Percentiles rank a stretch among this genome's conserved stretches.
These are phyloP conservation scores for Penicillium alfredii DNA, from an alignment of 495 filamentous ascomycete genomes.

Conservation along the genomic window DNA sequence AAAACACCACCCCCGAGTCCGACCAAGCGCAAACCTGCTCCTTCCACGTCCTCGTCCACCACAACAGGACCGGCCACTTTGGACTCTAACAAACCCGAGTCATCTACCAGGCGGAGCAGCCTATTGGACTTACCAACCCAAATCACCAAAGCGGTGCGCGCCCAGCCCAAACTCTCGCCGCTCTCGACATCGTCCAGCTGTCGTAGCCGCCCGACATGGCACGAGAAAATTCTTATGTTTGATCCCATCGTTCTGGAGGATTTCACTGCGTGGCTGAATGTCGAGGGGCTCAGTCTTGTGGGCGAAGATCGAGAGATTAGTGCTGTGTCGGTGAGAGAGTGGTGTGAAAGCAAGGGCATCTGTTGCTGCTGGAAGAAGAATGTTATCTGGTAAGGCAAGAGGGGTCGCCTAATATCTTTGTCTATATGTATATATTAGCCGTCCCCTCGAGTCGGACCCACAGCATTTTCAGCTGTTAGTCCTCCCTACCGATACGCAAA, in stretches of 20 bases:
- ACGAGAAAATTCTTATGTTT: conserved; percentile 90
- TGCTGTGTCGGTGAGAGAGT: conserved; percentile 59
- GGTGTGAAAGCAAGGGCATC: conserved; percentile 80
- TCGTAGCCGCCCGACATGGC: conserved; percentile 53
- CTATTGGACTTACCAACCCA: conserved; percentile 45
- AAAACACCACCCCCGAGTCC: conserved; percentile 6
- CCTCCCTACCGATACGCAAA: no score
- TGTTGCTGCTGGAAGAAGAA: conserved; percentile 53
- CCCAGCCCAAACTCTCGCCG: conserved; percentile 40
- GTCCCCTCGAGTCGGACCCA: no score
- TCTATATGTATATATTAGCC: not conserved
- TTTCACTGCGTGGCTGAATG: conserved; percentile 75
- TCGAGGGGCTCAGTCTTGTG: conserved; percentile 54
- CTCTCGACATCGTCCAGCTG: conserved; percentile 3
- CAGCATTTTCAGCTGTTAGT: no score
- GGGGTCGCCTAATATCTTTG: not conserved
- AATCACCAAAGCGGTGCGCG: conserved; percentile 62
- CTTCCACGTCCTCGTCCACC: conserved; percentile 7
- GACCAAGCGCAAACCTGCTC: conserved; percentile 9
- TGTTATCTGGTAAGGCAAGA: conserved; percentile 14
- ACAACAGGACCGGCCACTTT: not conserved
- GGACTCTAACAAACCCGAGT: no score
- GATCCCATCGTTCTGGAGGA: conserved; percentile 90
- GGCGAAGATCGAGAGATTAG: conserved; percentile 62
- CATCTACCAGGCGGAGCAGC: conserved; percentile 6